Conservation (phyloP, 2,329 filamentous ascomycete species). For the Geoglossum cookeanum region DNA sequence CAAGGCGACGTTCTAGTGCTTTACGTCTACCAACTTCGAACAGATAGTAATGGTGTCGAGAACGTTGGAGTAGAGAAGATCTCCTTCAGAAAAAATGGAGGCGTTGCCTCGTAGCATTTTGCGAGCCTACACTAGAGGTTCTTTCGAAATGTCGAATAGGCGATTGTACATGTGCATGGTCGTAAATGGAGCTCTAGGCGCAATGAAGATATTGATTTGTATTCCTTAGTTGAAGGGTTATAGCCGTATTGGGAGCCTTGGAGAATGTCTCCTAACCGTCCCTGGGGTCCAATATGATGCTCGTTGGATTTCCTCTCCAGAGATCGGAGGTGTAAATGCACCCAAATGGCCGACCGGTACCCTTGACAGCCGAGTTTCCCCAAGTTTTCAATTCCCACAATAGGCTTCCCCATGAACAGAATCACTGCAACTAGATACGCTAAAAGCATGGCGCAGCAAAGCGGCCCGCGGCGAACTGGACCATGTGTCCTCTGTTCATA, state of each 20-base stretch:
- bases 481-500: neutral
- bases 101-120: neutral
- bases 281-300: neutral
- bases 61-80: conserved; percentile 74
- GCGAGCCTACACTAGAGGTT: neutral
- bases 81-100: conserved; percentile 48
- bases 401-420: neutral
- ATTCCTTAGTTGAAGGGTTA: neutral
- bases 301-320: neutral
- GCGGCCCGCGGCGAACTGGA: neutral
- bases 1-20: conserved; percentile 91
- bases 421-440: neutral
- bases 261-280: neutral
- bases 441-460: neutral
- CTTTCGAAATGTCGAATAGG: neutral
- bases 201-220: neutral
- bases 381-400: neutral
- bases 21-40: conserved; percentile 60
- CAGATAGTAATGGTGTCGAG: conserved; percentile 49
- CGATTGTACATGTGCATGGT: neutral
- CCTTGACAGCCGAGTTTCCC: neutral
- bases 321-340: neutral
- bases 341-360: neutral
- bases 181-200: neutral
- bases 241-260: neutral